Evolutionary conservation across 2,329 filamentous ascomycete genomes (phyloP), one percentile per base, ranked within the genome.

Genomic region (Nothopassalora personata): DNA sequence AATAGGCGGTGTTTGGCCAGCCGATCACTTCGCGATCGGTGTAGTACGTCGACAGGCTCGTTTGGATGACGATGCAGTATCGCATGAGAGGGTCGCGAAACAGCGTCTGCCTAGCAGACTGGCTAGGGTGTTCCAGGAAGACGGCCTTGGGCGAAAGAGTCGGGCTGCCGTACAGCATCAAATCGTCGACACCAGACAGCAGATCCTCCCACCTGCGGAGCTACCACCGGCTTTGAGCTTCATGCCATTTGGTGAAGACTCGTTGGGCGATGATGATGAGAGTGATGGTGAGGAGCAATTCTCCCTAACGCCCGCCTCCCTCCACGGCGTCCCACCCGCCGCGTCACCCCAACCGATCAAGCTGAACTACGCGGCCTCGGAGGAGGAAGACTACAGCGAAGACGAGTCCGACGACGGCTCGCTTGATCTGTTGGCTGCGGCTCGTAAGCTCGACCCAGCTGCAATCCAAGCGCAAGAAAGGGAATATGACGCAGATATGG

Each of bases 121-220:
- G 9, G 69, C 70, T 4, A 66, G 70, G 1, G 69, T 74, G 15
- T 63, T 79, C 3, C 50, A 60, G 28, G 56, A 63, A n/a, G 52
- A 11, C 9, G 48, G 45, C 9, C 27, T 27, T 4, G 27, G 15
- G 31, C 54, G n/a, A 52, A 66, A 9, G 56, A 67, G 49, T 13
- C 36, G 54, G n/a, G 57, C 46, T 33, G 59, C 53, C 83, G 77
- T 96, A 86, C 58, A 82, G 73, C 23, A 95, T 76, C 23, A 92
- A 79, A 68, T 87, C 79, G 46, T 87, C 76, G 64, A 90, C 79
- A 58, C 88, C 76, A 62, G 93, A 82, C 58, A 87, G 79, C 53
- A 93, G 76, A 53, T 93, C 80, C 51, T 80, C 6, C 75, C 75
- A 0, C 76, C 72, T 11, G 79, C 78, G 0, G 57, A 65, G 7